Percentiles rank a stretch among this genome's conserved stretches.
These are phyloP conservation scores for Metschnikowia continentalis DNA, from an alignment of 805 yeast genomes.

Conservation along the genomic window DNA sequence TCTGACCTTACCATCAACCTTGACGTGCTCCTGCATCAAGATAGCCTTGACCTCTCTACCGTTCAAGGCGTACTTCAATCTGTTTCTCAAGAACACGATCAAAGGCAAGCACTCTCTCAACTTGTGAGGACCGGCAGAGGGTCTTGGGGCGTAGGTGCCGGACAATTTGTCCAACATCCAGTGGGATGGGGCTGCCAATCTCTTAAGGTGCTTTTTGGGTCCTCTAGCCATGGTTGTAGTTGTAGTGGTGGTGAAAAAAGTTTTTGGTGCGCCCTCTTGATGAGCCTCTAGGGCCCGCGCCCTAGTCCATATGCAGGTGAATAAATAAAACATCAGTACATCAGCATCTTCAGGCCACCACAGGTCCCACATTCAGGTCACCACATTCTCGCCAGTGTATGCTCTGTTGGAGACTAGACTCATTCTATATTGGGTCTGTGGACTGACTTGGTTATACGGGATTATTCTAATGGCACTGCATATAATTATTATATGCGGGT, in stretches of 20 bases:
- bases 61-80: conserved; percentile 33
- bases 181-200: conserved; percentile 37
- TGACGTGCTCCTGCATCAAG: conserved; percentile 32
- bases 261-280: conserved; percentile 4
- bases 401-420: no score
- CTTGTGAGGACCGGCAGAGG: conserved; percentile 34
- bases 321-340: no score
- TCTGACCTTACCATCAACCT: conserved; percentile 34
- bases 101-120: conserved; percentile 33
- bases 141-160: conserved; percentile 35
- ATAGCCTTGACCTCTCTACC: conserved; percentile 34
- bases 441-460: no score
- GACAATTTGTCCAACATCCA: conserved; percentile 37
- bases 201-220: conserved; percentile 44
- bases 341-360: no score
- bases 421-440: no score
- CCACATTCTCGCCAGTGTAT: no score
- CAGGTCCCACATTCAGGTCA: no score
- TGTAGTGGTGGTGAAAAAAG: conserved; percentile 15
- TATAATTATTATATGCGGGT: no score
- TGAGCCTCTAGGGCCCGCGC: conserved; percentile 8
- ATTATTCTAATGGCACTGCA: no score
- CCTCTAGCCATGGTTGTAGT: conserved; percentile 60
- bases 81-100: conserved; percentile 32
- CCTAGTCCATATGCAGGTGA: not conserved